phyloP scores from a whole-genome alignment of 2,329 filamentous ascomycete species.

The Colletotrichum trifolii region DNA sequence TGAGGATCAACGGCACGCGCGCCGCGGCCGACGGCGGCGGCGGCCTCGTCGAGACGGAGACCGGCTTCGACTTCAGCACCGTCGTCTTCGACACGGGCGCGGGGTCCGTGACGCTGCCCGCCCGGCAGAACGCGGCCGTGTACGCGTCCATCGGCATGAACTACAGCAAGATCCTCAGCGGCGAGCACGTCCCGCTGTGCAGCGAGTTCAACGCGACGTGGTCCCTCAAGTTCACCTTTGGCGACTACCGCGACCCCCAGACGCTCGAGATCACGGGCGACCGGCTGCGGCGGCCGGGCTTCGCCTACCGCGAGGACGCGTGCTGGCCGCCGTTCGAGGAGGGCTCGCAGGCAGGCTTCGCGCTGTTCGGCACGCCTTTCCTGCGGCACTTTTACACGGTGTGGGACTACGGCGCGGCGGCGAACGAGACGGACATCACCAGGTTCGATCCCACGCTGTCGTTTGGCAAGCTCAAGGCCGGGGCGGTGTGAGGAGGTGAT shows the following conservation, averaged over 20 bases:
- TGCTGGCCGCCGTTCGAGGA: constrained; percentile 50
- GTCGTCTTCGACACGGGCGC: constrained; percentile 49
- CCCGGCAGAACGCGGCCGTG: constrained; percentile 40
- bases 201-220: constrained; percentile 50
- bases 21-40: constrained; percentile 11
- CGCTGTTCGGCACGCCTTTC: constrained; percentile 45
- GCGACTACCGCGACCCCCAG: constrained; percentile 23
- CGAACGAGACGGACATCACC: constrained; percentile 10
- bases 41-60: constrained; percentile 3
- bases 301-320: constrained; percentile 45
- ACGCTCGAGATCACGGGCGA: constrained; percentile 46
- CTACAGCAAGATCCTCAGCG: constrained; percentile 44
- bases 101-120: constrained; percentile 42
- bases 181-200: constrained; percentile 46
- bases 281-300: constrained; percentile 45
- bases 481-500: not conserved
- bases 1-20: constrained; percentile 36
- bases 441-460: constrained; percentile 37
- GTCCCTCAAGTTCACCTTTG: constrained; percentile 45
- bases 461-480: constrained; percentile 40
- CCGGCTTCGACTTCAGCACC: constrained; percentile 16
- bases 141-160: constrained; percentile 50
- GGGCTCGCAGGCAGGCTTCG: constrained; percentile 38
- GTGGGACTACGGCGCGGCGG: constrained; percentile 44
- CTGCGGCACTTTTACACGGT: constrained; percentile 48